Conservation (phyloP, 768 basidiomycete species). For the Boletus sp. region DNA sequence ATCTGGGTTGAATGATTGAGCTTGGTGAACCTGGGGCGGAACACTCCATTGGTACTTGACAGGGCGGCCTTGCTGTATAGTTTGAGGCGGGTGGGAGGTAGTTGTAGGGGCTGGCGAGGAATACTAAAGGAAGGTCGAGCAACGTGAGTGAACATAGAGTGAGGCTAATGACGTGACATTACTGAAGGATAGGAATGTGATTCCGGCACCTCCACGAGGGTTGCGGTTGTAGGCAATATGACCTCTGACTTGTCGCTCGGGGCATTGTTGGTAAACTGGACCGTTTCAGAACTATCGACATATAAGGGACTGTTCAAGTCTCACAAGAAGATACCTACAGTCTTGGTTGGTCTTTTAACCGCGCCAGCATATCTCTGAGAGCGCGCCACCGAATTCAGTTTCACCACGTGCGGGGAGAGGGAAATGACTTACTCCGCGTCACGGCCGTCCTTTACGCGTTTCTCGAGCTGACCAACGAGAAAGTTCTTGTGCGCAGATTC, state of each 20-base stretch:
- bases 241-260: slow-evolving; percentile 15
- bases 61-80: slow-evolving; percentile 4
- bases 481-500: slow-evolving; percentile 39
- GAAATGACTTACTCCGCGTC: slow-evolving; percentile 41
- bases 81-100: neutral
- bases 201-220: slow-evolving; percentile 33
- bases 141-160: slow-evolving; percentile 4
- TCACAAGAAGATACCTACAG: slow-evolving; percentile 13
- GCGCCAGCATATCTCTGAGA: slow-evolving; percentile 20
- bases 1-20: neutral
- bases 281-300: slow-evolving; percentile 10
- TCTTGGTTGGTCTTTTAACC: slow-evolving; percentile 10
- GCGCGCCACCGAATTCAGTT: neutral
- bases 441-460: slow-evolving; percentile 41
- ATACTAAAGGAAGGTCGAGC: slow-evolving; percentile 10
- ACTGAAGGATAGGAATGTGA: slow-evolving; percentile 14
- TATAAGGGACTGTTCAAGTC: neutral
- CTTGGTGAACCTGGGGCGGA: neutral
- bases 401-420: neutral
- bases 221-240: slow-evolving; percentile 33
- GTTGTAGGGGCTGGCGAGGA: neutral
- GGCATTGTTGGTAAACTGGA: slow-evolving; percentile 13
- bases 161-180: neutral
- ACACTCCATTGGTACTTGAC: neutral
- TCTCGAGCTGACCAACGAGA: slow-evolving; percentile 32